Evolutionary conservation across 768 basidiomycete species (phyloP).

Genomic region (Artomyces pyxidatus): DNA sequence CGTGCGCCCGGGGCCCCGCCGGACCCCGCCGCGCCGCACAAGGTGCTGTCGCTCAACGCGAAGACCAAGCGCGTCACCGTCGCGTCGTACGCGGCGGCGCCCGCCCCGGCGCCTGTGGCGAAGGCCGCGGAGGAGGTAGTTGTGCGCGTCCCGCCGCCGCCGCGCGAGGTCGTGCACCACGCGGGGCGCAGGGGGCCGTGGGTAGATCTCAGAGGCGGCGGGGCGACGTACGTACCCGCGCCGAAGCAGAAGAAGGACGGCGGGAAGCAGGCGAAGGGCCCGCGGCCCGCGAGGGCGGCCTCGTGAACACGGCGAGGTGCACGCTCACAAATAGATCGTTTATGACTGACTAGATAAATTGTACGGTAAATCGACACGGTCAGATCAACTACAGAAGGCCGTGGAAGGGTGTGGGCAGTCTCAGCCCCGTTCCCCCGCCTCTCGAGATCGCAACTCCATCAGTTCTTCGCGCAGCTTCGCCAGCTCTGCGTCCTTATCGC

Average conservation of each 20-base stretch:
- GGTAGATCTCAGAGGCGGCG: constrained; percentile 4
- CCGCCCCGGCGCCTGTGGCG: background rate
- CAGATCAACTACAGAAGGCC: too few relatives aligned
- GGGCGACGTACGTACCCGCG: constrained; percentile 5
- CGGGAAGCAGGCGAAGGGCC: background rate
- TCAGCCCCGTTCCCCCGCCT: too few relatives aligned
- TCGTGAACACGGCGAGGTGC: too few relatives aligned
- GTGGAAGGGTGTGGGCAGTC: too few relatives aligned
- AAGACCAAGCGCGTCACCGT: constrained; percentile 4
- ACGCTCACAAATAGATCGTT: too few relatives aligned
- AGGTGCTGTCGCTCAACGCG: constrained; percentile 5
- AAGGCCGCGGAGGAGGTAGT: background rate
- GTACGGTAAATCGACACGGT: too few relatives aligned
- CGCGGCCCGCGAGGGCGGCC: background rate
- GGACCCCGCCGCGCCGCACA: background rate
- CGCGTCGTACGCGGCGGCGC: background rate
- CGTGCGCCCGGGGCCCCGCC: background rate
- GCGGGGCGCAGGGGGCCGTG: constrained; percentile 6
- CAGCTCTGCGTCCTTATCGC: background rate
- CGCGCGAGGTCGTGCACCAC: constrained; percentile 4
- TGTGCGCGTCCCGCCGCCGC: constrained; percentile 6
- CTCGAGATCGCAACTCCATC: background rate
- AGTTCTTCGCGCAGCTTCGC: background rate
- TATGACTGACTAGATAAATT: too few relatives aligned
- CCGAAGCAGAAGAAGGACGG: background rate